phyloP scores from a whole-genome alignment of 176 grass and related monocot genomes.

The Elaeis guineensis region DNA sequence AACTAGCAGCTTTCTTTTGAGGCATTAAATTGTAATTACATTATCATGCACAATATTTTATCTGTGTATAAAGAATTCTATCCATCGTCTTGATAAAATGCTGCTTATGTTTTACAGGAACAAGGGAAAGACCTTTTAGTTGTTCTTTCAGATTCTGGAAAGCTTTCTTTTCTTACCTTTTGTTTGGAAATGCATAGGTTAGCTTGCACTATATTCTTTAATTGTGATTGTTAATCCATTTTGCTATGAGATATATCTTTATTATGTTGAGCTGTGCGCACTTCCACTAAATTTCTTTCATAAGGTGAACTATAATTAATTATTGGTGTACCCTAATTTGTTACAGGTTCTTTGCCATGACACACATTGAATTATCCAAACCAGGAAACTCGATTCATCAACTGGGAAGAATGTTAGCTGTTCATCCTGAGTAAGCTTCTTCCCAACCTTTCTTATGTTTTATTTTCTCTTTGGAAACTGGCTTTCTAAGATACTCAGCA shows the following conservation, averaged over 20 bases:
- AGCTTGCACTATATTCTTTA: not conserved
- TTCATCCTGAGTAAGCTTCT: slow-evolving; percentile 74
- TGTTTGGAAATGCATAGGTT: slow-evolving; percentile 92
- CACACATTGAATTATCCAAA: slow-evolving; percentile 82
- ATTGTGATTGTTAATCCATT: too few species aligned
- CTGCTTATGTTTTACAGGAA: slow-evolving; percentile 41
- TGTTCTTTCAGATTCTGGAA: slow-evolving; percentile 93
- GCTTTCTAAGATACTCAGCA: too few species aligned
- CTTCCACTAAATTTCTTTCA: too few species aligned
- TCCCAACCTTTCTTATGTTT: slow-evolving; percentile 5
- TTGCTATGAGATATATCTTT: too few species aligned
- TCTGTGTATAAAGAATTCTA: not conserved
- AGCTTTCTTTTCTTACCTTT: slow-evolving; percentile 88
- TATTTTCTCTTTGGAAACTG: not conserved
- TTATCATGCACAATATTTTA: not conserved
- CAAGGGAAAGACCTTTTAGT: slow-evolving; percentile 79
- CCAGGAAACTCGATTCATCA: slow-evolving; percentile 79
- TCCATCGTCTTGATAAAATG: slow-evolving; percentile 6
- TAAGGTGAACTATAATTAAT: not conserved
- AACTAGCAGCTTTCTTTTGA: too few species aligned
- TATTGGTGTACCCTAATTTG: slow-evolving; percentile 22
- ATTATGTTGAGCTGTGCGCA: too few species aligned
- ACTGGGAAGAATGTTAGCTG: slow-evolving; percentile 73
- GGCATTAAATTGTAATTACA: too few species aligned
- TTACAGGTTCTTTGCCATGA: slow-evolving; percentile 70